Percentiles rank a stretch among this genome's conserved stretches.
These are phyloP conservation scores for Jatropha multifida DNA, from an alignment of 441 rosid genomes.

Conservation along the genomic window DNA sequence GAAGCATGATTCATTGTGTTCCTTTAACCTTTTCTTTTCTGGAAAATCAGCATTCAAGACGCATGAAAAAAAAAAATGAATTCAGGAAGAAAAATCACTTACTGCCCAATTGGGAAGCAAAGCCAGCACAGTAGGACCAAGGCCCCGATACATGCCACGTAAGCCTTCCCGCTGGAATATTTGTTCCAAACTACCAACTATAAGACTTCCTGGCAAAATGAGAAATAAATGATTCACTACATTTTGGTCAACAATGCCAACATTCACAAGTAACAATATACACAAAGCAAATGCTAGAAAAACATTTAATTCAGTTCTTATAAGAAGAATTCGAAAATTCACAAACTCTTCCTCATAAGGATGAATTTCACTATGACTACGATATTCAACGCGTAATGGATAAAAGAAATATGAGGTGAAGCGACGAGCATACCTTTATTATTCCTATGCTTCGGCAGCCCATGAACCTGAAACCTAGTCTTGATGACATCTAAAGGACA, in stretches of 20 bases:
- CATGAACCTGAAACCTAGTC: slow-evolving; percentile 89
- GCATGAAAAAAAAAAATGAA: slow-evolving; percentile 3
- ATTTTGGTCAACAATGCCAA: neutral
- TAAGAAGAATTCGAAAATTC: neutral
- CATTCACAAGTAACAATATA: neutral
- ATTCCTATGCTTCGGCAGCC: slow-evolving; percentile 58
- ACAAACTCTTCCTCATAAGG: neutral
- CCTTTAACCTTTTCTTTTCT: too few species aligned
- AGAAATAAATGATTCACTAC: neutral
- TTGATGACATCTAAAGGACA: slow-evolving; percentile 96
- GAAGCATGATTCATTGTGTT: neutral
- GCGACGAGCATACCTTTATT: slow-evolving; percentile 42
- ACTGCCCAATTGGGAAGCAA: slow-evolving; percentile 98
- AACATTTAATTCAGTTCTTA: neutral
- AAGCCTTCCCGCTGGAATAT: slow-evolving; percentile 69
- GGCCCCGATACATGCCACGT: slow-evolving; percentile 88
- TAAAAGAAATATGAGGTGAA: neutral
- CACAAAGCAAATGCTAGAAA: neutral
- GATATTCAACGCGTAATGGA: neutral
- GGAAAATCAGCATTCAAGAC: neutral
- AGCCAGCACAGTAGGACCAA: slow-evolving; percentile 84
- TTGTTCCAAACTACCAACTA: slow-evolving; percentile 62
- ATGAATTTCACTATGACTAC: neutral
- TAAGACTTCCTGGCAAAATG: slow-evolving; percentile 66
- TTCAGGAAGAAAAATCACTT: slow-evolving; percentile 25